These are phyloP conservation scores for Geotrichum cucujoidarum DNA, from an alignment of 1,139 yeast species.

Conservation along the genomic window DNA sequence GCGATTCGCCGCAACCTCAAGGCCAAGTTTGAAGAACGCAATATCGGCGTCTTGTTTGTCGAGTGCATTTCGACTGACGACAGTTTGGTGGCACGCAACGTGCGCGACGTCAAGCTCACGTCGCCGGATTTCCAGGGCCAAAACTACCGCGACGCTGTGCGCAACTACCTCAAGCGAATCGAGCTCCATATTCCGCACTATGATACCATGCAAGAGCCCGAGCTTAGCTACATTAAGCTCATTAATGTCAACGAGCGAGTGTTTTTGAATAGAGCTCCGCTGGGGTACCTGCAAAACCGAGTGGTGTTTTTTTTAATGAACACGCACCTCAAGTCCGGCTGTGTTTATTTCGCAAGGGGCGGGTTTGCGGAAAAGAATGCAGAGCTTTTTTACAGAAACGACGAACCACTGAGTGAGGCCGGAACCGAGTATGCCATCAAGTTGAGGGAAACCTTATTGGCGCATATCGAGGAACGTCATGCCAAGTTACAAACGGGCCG, in stretches of 20 bases:
- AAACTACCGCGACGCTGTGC: conserved; percentile 46
- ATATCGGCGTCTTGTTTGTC: conserved; percentile 73
- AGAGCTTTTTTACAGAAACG: conserved; percentile 35
- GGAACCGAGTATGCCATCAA: conserved; percentile 40
- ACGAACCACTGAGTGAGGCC: conserved; percentile 36
- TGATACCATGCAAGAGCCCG: conserved; percentile 47
- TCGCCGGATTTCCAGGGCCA: conserved; percentile 84
- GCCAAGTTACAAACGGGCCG: not conserved
- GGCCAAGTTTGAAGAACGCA: conserved; percentile 42
- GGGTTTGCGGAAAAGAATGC: conserved; percentile 32
- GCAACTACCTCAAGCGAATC: conserved; percentile 44
- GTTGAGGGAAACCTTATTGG: conserved; percentile 40
- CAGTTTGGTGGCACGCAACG: conserved; percentile 63
- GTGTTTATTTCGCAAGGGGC: conserved; percentile 77
- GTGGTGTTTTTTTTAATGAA: conserved; percentile 89
- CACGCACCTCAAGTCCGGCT: conserved; percentile 78
- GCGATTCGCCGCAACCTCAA: conserved; percentile 59
- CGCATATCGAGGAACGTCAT: conserved; percentile 34
- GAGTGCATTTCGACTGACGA: conserved; percentile 82
- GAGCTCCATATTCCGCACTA: conserved; percentile 42
- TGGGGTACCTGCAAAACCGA: conserved; percentile 84
- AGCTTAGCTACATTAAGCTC: conserved; percentile 68
- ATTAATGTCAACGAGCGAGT: conserved; percentile 85
- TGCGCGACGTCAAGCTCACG: conserved; percentile 70
- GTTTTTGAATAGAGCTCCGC: conserved; percentile 71